These are phyloP conservation scores for Citrullus amarus DNA, from an alignment of 306 rosid genomes.

Conservation along the genomic window DNA sequence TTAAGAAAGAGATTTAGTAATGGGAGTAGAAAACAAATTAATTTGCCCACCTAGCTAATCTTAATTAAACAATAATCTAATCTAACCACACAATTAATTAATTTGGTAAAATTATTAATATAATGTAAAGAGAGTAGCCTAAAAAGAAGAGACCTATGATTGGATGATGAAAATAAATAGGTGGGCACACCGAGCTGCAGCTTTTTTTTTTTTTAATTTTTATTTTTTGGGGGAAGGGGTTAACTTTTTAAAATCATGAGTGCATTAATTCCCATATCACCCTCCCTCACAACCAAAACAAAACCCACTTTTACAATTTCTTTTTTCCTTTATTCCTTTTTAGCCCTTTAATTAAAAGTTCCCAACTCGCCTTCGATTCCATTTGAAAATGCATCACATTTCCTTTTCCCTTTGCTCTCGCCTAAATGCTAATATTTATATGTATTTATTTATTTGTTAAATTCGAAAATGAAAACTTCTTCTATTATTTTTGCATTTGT, in stretches of 20 bases:
- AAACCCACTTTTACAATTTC: background rate
- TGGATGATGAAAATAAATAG: background rate
- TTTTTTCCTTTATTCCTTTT: background rate
- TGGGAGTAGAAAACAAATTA: background rate
- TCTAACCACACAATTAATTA: no score
- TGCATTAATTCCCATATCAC: background rate
- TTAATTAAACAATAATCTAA: background rate
- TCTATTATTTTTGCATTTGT: no score
- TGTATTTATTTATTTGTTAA: no score
- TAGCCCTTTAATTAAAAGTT: background rate
- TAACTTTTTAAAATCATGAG: background rate
- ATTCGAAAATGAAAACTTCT: no score
- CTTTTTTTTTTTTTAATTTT: background rate
- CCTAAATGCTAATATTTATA: no score
- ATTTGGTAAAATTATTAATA: background rate
- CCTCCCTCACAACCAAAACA: background rate
- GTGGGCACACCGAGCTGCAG: background rate
- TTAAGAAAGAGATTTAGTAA: background rate
- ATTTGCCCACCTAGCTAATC: background rate
- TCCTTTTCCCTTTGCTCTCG: no score
- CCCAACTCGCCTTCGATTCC: no score
- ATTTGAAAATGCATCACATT: no score
- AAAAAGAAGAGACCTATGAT: constrained; percentile 2
- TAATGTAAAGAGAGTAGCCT: background rate
- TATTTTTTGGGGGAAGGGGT: background rate